Conservation (phyloP, 2,329 filamentous ascomycete species). For the Fusarium sp. region DNA sequence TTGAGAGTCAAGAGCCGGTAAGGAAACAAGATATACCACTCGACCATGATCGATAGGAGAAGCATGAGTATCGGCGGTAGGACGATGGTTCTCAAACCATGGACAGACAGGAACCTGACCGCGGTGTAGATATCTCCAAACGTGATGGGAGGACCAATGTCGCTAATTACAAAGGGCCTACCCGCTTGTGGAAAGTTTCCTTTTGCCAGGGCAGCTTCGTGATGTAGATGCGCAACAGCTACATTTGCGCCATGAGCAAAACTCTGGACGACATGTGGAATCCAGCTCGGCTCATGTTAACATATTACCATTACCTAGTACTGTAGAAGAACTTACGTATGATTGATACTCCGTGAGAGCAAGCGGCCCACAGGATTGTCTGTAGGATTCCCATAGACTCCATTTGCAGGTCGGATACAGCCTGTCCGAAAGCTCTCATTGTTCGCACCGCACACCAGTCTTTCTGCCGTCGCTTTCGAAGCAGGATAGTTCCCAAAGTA, state of each 20-base stretch:
- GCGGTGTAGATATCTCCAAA: constrained; percentile 5
- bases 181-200: neutral
- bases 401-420: constrained; percentile 18
- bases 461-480: constrained; percentile 6
- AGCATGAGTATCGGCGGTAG: neutral
- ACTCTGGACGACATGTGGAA: constrained; percentile 2
- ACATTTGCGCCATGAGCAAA: constrained; percentile 17
- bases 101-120: neutral
- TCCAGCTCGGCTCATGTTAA: constrained; percentile 1
- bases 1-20: neutral
- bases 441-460: neutral
- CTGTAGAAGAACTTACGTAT: neutral
- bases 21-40: constrained; percentile 7
- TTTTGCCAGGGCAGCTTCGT: constrained; percentile 1
- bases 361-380: constrained; percentile 1
- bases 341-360: neutral
- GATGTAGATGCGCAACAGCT: constrained; percentile 10
- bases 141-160: neutral
- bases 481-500: constrained; percentile 6
- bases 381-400: constrained; percentile 4
- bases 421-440: constrained; percentile 3
- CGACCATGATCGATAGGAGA: neutral
- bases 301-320: rapidly evolving
- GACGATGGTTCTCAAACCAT: neutral
- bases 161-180: constrained; percentile 6